These are phyloP conservation scores for Phytophthora foliorum DNA, from an alignment of 352 stramenopile species.

Conservation along the genomic window DNA sequence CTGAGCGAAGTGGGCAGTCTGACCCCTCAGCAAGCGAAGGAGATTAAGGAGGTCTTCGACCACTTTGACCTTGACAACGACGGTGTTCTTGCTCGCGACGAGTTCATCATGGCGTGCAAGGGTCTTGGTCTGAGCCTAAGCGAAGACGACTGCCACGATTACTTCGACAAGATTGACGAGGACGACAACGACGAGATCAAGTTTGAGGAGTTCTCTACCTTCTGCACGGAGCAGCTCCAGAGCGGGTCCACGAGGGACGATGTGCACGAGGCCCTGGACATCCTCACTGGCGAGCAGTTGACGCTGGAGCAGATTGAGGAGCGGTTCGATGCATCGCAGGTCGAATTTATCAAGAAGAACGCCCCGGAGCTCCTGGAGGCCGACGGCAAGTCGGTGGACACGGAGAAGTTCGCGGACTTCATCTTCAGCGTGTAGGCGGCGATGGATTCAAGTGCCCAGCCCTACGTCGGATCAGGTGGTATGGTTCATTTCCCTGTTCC, in stretches of 20 bases:
- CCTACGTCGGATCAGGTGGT: slow-evolving; percentile 26
- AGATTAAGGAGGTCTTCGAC: slow-evolving; percentile 93
- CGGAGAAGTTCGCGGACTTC: slow-evolving; percentile 80
- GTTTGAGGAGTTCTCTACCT: slow-evolving; percentile 88
- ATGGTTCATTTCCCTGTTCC: slow-evolving; percentile 26
- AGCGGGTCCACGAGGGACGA: slow-evolving; percentile 87
- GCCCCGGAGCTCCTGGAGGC: slow-evolving; percentile 55
- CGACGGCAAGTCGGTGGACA: slow-evolving; percentile 72
- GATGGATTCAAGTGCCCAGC: slow-evolving; percentile 12
- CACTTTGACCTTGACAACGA: slow-evolving; percentile 92
- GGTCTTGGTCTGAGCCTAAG: slow-evolving; percentile 87
- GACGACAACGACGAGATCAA: slow-evolving; percentile 88
- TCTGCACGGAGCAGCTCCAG: slow-evolving; percentile 91
- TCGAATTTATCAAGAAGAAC: slow-evolving; percentile 89
- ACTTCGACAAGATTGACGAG: slow-evolving; percentile 89
- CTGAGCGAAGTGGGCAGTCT: slow-evolving; percentile 88
- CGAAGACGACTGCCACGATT: slow-evolving; percentile 90
- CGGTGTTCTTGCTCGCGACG: slow-evolving; percentile 84
- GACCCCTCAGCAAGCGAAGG: slow-evolving; percentile 81
- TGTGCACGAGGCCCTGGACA: slow-evolving; percentile 84
- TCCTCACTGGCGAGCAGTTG: slow-evolving; percentile 77
- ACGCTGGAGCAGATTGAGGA: slow-evolving; percentile 84
- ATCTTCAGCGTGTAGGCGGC: slow-evolving; percentile 81
- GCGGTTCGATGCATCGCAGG: slow-evolving; percentile 77
- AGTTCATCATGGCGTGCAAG: slow-evolving; percentile 94